phyloP scores from a whole-genome alignment of 257 asterid species.

The Lycium ferocissimum region DNA sequence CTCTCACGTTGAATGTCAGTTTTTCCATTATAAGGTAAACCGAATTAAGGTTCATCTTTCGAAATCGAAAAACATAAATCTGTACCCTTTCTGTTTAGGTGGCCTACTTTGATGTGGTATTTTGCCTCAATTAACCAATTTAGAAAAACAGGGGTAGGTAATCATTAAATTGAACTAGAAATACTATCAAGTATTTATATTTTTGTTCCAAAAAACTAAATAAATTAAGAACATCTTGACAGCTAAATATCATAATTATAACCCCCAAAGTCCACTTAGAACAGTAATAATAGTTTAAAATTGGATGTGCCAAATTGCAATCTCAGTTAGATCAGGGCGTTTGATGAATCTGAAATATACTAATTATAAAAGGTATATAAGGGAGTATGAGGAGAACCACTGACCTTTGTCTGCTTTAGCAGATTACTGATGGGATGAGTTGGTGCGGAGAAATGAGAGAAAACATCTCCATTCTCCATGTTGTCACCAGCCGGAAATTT shows the following conservation, averaged over 20 bases:
- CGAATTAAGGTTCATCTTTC: not conserved
- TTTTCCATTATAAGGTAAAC: slow-evolving; percentile 5
- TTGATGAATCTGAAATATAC: slow-evolving; percentile 7
- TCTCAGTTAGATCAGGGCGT: not conserved
- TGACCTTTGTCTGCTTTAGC: slow-evolving; percentile 67
- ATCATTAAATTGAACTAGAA: not conserved
- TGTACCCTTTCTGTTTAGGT: not conserved
- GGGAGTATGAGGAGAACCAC: slow-evolving; percentile 29
- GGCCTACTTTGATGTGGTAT: not conserved
- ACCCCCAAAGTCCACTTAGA: not conserved
- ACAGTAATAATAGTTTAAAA: not conserved
- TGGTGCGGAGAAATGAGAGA: slow-evolving; percentile 57
- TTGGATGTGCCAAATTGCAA: slow-evolving; percentile 1
- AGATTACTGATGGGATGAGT: slow-evolving; percentile 49
- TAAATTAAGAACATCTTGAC: not conserved
- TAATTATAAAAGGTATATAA: slow-evolving; percentile 8
- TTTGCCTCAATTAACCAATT: slow-evolving; percentile 21
- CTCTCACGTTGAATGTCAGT: not conserved
- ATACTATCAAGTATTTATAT: too few relatives aligned
- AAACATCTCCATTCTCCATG: slow-evolving; percentile 55
- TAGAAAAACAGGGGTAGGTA: not conserved
- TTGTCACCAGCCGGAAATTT: slow-evolving; percentile 51
- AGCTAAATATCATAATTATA: not conserved
- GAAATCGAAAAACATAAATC: not conserved
- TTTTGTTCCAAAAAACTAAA: not conserved